These are phyloP conservation scores for Aaosphaeria pasadenensis DNA, from an alignment of 2,329 filamentous ascomycete species.

Conservation along the genomic window DNA sequence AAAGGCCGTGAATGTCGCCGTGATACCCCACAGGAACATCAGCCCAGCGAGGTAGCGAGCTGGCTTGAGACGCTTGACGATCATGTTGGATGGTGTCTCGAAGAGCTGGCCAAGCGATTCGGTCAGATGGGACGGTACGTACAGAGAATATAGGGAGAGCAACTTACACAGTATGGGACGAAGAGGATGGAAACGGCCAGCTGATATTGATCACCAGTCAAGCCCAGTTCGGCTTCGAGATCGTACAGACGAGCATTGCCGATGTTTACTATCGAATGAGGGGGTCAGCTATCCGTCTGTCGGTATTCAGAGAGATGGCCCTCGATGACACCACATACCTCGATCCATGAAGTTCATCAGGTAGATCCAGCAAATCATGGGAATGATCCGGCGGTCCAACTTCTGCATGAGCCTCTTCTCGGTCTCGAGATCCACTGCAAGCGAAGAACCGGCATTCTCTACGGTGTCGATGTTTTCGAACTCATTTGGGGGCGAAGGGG, in stretches of 20 bases:
- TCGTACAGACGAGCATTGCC: conserved; percentile 11
- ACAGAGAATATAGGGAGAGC: not conserved
- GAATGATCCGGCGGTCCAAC: conserved; percentile 6
- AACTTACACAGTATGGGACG: conserved; percentile 13
- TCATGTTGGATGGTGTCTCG: not conserved
- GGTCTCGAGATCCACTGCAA: not conserved
- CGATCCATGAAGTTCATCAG: conserved; percentile 10
- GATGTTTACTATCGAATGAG: conserved; percentile 1
- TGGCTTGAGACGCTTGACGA: not conserved
- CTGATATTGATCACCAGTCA: conserved; percentile 19
- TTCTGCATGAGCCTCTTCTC: conserved; percentile 8
- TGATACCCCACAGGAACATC: not conserved
- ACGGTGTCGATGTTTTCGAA: not conserved
- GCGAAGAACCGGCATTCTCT: not conserved
- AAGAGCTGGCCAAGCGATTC: not conserved
- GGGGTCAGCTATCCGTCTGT: not conserved
- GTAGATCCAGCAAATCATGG: conserved; percentile 6
- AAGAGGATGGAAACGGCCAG: conserved; percentile 17
- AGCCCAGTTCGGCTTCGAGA: conserved; percentile 8
- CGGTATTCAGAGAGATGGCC: not conserved
- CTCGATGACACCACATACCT: conserved; percentile 1
- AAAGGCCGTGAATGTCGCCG: not conserved
- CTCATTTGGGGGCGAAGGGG: conserved; percentile 42
- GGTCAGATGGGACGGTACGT: not conserved
- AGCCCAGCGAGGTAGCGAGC: conserved; percentile 1